Evolutionary conservation across 169 alveolate genomes (phyloP).

Genomic region (Neospora caninum): DNA sequence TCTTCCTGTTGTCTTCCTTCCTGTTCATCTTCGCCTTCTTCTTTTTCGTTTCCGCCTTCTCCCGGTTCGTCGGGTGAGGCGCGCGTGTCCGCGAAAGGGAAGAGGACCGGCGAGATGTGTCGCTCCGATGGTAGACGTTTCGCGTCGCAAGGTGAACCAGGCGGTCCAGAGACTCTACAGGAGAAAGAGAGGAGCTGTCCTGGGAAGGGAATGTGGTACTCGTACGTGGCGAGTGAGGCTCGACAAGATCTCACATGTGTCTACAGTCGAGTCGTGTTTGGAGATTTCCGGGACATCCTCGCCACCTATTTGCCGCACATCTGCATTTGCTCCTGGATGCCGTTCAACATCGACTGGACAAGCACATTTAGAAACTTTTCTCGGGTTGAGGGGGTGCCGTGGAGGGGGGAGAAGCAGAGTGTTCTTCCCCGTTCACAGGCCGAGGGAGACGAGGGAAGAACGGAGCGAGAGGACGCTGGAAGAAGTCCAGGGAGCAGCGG

Average conservation of each 20-base stretch:
- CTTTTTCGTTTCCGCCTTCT: no score
- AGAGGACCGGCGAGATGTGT: no score
- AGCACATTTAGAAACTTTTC: neutral
- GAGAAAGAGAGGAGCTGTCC: no score
- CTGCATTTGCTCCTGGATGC: constrained; percentile 32
- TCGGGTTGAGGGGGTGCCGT: neutral
- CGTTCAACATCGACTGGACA: constrained; percentile 43
- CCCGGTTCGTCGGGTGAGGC: no score
- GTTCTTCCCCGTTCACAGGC: neutral
- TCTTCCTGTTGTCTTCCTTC: no score
- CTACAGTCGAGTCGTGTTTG: neutral
- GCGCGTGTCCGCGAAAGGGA: no score
- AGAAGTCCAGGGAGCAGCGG: neutral
- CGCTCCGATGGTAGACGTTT: no score
- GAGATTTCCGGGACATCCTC: neutral
- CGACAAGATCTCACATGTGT: constrained; percentile 11
- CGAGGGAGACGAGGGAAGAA: neutral
- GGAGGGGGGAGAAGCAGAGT: neutral
- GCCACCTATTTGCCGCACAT: neutral
- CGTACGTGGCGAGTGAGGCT: constrained; percentile 27
- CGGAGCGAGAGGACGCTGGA: neutral
- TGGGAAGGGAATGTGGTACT: neutral
- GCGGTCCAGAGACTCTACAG: no score
- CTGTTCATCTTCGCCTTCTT: neutral
- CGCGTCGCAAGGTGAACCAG: no score